Evolutionary conservation across 768 basidiomycete genomes (phyloP).

Genomic region (Suillus alpinus): DNA sequence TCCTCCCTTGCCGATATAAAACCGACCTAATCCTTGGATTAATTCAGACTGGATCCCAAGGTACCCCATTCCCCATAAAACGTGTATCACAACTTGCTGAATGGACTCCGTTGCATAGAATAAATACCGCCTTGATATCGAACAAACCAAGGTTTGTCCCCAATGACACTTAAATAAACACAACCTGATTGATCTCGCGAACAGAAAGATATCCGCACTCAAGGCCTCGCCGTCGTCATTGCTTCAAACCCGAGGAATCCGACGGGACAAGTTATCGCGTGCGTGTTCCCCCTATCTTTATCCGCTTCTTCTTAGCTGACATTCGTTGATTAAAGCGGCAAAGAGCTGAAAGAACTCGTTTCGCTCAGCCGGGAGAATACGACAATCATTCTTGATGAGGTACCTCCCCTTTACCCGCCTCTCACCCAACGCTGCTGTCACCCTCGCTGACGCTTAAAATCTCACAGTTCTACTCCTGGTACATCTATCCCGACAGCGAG

Average conservation of each 20-base stretch:
- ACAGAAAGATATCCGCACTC: conserved; percentile 75
- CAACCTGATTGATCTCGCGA: conserved; percentile 2
- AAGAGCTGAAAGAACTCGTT: conserved; percentile 81
- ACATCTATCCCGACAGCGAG: conserved; percentile 81
- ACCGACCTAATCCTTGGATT: conserved; percentile 5
- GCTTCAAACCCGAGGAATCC: conserved; percentile 97
- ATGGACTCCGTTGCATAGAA: conserved; percentile 30
- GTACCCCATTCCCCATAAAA: conserved; percentile 19
- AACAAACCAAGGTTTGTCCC: conserved; percentile 63
- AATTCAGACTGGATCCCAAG: conserved; percentile 43
- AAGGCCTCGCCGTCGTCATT: conserved; percentile 81
- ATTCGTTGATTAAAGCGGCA: conserved; percentile 46
- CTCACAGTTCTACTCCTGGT: conserved; percentile 89
- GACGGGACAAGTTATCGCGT: conserved; percentile 86
- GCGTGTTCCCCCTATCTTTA: conserved; percentile 12
- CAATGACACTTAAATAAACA: not conserved
- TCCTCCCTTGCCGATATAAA: not conserved
- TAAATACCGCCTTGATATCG: conserved; percentile 76
- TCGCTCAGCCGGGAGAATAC: conserved; percentile 70
- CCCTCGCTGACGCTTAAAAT: conserved; percentile 4
- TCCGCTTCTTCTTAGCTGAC: conserved; percentile 8
- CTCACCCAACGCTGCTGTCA: not conserved
- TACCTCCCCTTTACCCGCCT: conserved; percentile 17
- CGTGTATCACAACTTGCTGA: not conserved
- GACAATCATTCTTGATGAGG: conserved; percentile 85